Evolutionary conservation across 495 filamentous ascomycete genomes (phyloP), one percentile per base, ranked within the genome.

Genomic region (Xylaria sp.): DNA sequence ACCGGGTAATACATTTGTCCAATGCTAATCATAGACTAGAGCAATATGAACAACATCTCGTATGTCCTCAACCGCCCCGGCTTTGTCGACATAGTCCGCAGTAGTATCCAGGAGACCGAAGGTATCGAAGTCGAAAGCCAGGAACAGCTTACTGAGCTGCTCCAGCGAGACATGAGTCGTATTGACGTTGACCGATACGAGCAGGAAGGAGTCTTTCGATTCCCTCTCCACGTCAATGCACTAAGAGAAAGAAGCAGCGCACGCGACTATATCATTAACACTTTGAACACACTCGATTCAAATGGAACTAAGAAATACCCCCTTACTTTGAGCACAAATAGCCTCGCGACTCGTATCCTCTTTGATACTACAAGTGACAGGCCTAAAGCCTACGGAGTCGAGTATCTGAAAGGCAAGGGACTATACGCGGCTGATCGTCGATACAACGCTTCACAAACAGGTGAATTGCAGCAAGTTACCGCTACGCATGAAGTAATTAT

Each of bases 401-500:
- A 84, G 69, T 78, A 78, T 41, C 75, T 82, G 31, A 52, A 77
- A 29, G 83, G 84, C 19, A 52, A 72, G 12, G 77, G 75, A 26
- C 61, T 82, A 12, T 85, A 85, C 73, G 68, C 66, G 29, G 83
- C 83, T 8, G 82, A 84, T 57, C 82, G 81, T n/a, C 76, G 79
- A 29, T 73, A 78, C 62, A 61, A 75, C 44, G 62, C 74, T 5
- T 68, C 67, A 26, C 71, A 44, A 19, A 76, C 72, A 17, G 70
- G 72, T 37, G 80, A 73, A 15, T 24, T 63, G 14, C 61, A 70
- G 1, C 71, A 76, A 19, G 67, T 72, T 12, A 74, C 70, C 41
- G 71, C 78, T 57, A 75, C 72, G 5, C 78, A 74, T 24, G 88
- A 90, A 57, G 83, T 88, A 44, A 84, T 90, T 55, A 74, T 90